Base-by-base conservation (phyloP, 768 basidiomycete species). In the Suillus bovinus region DNA sequence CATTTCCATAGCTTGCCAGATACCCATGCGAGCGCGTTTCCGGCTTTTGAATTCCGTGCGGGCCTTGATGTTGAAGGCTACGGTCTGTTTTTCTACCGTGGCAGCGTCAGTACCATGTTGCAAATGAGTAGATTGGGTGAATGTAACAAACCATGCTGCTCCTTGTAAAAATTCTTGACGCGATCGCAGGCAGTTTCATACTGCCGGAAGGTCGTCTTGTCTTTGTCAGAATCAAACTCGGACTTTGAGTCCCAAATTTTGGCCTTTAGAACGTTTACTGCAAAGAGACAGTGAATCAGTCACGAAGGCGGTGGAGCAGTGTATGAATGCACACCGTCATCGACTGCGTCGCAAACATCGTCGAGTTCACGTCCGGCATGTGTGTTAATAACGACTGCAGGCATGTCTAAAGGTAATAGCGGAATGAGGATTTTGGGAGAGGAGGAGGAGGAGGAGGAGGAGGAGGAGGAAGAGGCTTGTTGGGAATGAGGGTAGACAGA, bases 1-100 rank as follows among this genome's bases (percentile, higher is more conserved):
- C 81, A 86, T 86, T 68, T 93, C 91, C 76, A 94, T 93, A 11
- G 91, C 91, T 66, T 91, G 85, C 91, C 91, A 94, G 44, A 94
- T 76, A 67, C 89, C 79, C 93, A 94, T 93, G n/a, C 86, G 81
- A 4, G 85, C 89, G 31, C 89, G 84, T 58, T 77, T 81, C 39
- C 79, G 82, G 62, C 76, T 86, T 70, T 87, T 86, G 76, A 92
- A 92, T 64, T 90, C 82, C 11, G 85, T 86, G 10, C 94, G 88
- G 6, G 87, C 86, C 61, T 86, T 81, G 66, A 94, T 81, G 72
- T 96, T 96, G 81, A 85, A 96, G 24, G 81, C 89, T 3, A 95
- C 82, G 0, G 94, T 96, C 74, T 96, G 94, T 68, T 94, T 96
- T 71, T 88, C 91, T 93, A 71, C 36, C 36, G 16, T 13, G 2